A percentile compares a stretch with the other conserved stretches of the same genome.
phyloP scores from a whole-genome alignment of 306 rosid genomes.

The Styphnolobium japonicum region DNA sequence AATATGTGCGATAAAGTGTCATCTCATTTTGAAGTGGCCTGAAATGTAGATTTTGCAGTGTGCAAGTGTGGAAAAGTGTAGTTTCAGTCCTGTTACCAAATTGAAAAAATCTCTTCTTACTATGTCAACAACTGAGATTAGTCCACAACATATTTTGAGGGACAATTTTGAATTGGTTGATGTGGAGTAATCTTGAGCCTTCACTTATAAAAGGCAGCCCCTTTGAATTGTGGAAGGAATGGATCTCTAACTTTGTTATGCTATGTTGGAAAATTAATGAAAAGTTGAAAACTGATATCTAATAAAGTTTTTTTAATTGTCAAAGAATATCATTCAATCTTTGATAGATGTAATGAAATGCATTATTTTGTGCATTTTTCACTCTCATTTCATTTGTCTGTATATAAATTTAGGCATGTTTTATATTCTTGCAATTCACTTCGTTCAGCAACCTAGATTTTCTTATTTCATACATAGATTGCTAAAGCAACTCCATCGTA shows the following conservation, averaged over 20 bases:
- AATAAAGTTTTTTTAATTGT: not conserved
- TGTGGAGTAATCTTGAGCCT: not conserved
- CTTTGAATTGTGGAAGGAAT: not conserved
- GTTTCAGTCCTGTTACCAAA: not conserved
- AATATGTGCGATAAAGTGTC: not conserved
- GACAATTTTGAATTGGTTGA: not conserved
- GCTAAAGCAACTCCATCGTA: not conserved
- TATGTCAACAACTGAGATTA: not conserved
- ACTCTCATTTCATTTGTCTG: not conserved
- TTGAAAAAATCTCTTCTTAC: not conserved
- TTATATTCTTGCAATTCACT: not conserved
- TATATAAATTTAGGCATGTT: not conserved
- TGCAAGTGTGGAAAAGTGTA: not conserved
- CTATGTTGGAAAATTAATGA: not conserved
- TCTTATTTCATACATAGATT: not conserved
- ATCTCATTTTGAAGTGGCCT: not conserved
- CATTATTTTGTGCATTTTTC: not conserved
- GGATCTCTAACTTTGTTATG: not conserved
- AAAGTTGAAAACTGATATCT: not conserved
- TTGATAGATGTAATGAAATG: not conserved
- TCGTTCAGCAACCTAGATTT: not conserved
- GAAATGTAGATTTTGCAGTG: not conserved
- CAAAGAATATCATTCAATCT: not conserved
- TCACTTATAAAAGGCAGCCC: not conserved
- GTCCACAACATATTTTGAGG: not conserved